Base-by-base conservation (phyloP, 2,329 filamentous ascomycete species). In the Diplodia corticola region DNA sequence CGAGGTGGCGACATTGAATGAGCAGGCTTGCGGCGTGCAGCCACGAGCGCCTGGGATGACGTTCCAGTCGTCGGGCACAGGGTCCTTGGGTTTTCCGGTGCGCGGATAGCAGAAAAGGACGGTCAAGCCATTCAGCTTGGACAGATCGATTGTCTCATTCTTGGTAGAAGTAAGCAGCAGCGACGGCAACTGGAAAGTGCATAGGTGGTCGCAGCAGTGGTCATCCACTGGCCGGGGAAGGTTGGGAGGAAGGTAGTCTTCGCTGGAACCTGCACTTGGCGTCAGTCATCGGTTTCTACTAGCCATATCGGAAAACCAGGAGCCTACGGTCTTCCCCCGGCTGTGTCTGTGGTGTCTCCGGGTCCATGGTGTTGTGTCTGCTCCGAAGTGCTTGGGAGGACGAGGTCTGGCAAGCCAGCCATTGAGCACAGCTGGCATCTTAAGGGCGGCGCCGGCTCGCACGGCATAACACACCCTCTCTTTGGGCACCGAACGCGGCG, bases 21-120 rank as follows among this genome's bases (percentile, higher is more conserved):
- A 76, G 70, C 80, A 81, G 15, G 79, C 79, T 72, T 80, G 79
- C 5, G 79, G 78, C 15, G 80, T 80, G 70, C 79, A 82, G 63
- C 79, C 80, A 66, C 79, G 71, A 7, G 80, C 80, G 30, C 80
- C 79, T 4, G 79, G 79, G 63, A 81, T 81, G 17, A 72, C 68
- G 69, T 81, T 78, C 79, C 78, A 81, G 13, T 74, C 71, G 30
- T 77, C 73, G 50, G 78, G 74, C n/a, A 81, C 75, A 1, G 70
- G 75, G 67, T 82, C 78, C 67, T 75, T 71, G 13, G 76, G 78
- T 2, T 74, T 78, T 37, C 73, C 77, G 48, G 77, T 79, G 37
- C 76, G 77, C 7, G 79, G 79, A 69, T 80, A 81, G 73, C 73
- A 79, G 72, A 82, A 81, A 59, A 81, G 55, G 49, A 82, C 75